Base-by-base conservation (phyloP, 805 yeast species). In the Metschnikowia shivogae region DNA sequence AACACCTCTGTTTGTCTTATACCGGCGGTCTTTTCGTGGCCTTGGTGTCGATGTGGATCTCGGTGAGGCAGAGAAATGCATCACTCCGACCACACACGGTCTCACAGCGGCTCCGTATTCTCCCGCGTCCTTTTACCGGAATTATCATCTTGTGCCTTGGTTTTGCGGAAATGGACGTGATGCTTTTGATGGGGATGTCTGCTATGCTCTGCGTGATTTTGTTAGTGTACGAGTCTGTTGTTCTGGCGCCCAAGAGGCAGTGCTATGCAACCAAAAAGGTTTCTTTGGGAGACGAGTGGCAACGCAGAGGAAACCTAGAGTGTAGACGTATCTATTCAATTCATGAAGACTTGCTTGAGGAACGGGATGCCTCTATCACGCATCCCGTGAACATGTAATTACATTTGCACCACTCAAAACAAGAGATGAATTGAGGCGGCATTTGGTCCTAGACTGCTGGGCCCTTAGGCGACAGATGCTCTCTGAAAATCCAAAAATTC, bases 21-120 rank as follows among this genome's bases (percentile, higher is more conserved):
- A 73, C 79, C 6, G 81, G 79, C 1, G 84, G 84, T 2, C 49
- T 81, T 1, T 68, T 74, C 42, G 65, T 78, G 3, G 63, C 80
- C 0, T 53, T 81, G 38, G 9, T 66, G 0, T 54, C 65, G 3
- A 47, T 79, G 37, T 61, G 67, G 4, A 47, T 66, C 0, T 80
- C 11, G 82, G 80, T 0, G 44, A 67, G 5, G 43, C 69, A 1
- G 84, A 79, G 55, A 64, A 63, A 39, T 66, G 76, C n/a, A n/a
- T n/a, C n/a, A n/a, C n/a, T n/a, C n/a, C n/a, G n/a, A n/a, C n/a
- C n/a, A n/a, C n/a, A n/a, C n/a, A n/a, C n/a, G 3, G 45, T 72
- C 3, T 53, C 71, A 2, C 63, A 69, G 36, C 58, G 63, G 42
- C 64, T 61, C 53, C 56, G 82, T 43, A 58, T 77, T 4, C 46